phyloP scores from a whole-genome alignment of 768 basidiomycete species.

The Amanita rubescens region DNA sequence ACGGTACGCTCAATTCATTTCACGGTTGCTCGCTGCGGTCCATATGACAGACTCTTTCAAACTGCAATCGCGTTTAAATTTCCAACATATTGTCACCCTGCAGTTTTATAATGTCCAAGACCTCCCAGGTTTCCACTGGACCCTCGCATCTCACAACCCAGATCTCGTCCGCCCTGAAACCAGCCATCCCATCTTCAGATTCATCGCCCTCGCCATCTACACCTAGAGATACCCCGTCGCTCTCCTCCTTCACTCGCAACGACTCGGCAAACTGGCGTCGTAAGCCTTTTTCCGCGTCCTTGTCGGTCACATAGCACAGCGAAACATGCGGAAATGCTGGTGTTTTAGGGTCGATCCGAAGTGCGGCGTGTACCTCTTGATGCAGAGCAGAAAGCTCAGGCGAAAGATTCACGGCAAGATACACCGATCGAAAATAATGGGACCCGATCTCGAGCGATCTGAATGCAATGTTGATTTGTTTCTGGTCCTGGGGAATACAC shows the following conservation, averaged over 20 bases:
- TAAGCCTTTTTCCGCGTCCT: constrained; percentile 46
- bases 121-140: constrained; percentile 49
- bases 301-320: constrained; percentile 62
- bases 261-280: constrained; percentile 40
- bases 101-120: constrained; percentile 28
- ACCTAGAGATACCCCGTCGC: constrained; percentile 15
- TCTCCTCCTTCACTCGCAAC: constrained; percentile 29
- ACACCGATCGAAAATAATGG: constrained; percentile 68
- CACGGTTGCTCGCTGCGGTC: too few species aligned
- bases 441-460: constrained; percentile 46
- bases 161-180: constrained; percentile 41
- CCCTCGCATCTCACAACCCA: constrained; percentile 59
- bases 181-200: constrained; percentile 25
- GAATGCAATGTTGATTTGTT: constrained; percentile 39
- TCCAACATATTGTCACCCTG: neutral
- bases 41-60: too few species aligned
- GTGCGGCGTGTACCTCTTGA: constrained; percentile 31
- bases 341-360: constrained; percentile 35
- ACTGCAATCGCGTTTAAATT: too few species aligned
- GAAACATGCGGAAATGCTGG: constrained; percentile 69
- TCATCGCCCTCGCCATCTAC: constrained; percentile 18
- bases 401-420: constrained; percentile 41
- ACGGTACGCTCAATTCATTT: too few species aligned
- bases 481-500: constrained; percentile 29
- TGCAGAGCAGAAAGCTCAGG: constrained; percentile 43